Conservation (phyloP, 805 yeast species). For the Babjeviella inositovora region DNA sequence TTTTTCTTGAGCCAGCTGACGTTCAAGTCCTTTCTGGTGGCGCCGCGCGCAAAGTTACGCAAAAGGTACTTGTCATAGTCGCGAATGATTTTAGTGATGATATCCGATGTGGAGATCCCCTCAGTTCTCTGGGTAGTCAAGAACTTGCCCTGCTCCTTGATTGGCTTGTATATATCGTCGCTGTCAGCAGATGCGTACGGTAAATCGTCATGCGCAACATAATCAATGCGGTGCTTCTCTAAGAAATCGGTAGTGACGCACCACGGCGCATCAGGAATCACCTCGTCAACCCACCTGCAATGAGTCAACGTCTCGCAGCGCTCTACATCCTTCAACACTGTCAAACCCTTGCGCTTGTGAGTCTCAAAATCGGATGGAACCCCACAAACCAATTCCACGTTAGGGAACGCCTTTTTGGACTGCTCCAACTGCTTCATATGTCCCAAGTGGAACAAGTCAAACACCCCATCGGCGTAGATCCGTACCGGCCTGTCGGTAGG, state of each 20-base stretch:
- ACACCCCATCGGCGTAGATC: slow-evolving; percentile 97
- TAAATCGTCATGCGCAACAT: slow-evolving; percentile 94
- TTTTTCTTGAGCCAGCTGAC: slow-evolving; percentile 97
- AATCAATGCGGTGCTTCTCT: slow-evolving; percentile 69
- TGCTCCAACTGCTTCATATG: slow-evolving; percentile 97
- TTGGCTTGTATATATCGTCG: slow-evolving; percentile 87
- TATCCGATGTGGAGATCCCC: slow-evolving; percentile 91
- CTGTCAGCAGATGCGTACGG: slow-evolving; percentile 85
- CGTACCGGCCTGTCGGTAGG: slow-evolving; percentile 77
- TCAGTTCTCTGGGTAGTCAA: slow-evolving; percentile 92
- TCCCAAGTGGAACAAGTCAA: slow-evolving; percentile 91
- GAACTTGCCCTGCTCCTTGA: slow-evolving; percentile 82
- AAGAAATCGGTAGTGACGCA: slow-evolving; percentile 74
- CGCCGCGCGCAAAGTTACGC: slow-evolving; percentile 97
- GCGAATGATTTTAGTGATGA: slow-evolving; percentile 84
- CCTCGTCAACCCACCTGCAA: slow-evolving; percentile 97
- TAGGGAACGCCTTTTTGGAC: slow-evolving; percentile 82
- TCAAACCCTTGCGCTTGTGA: slow-evolving; percentile 83
- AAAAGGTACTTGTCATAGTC: slow-evolving; percentile 93
- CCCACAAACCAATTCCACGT: slow-evolving; percentile 78
- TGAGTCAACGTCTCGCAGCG: slow-evolving; percentile 84
- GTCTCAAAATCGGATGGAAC: slow-evolving; percentile 84
- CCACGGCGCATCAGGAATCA: slow-evolving; percentile 93
- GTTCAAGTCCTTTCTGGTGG: slow-evolving; percentile 88
- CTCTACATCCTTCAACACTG: slow-evolving; percentile 79